Evolutionary conservation across 2,329 filamentous ascomycete species (phyloP).

Genomic region (Colletotrichum sp.): DNA sequence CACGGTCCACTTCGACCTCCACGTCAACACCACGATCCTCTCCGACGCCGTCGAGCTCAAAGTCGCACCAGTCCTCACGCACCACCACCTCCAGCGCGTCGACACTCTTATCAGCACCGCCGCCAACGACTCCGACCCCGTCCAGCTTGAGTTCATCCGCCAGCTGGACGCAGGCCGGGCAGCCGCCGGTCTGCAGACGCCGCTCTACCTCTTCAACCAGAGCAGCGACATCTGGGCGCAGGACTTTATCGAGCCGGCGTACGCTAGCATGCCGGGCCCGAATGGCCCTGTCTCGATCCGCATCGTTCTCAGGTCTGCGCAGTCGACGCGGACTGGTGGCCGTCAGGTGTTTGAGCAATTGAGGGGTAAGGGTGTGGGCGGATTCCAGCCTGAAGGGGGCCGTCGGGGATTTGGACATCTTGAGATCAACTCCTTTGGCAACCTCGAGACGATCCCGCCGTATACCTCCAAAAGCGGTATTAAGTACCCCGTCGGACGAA

Average conservation of each 20-base stretch:
- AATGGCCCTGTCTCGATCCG: conserved; percentile 33
- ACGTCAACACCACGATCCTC: conserved; percentile 17
- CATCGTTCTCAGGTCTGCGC: conserved; percentile 35
- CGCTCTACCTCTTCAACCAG: conserved; percentile 26
- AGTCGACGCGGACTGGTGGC: conserved; percentile 30
- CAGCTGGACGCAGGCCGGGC: conserved; percentile 19
- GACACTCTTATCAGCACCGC: conserved; percentile 29
- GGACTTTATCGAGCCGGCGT: conserved; percentile 43
- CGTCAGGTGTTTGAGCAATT: conserved; percentile 36
- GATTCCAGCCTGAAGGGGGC: conserved; percentile 29
- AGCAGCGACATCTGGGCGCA: conserved; percentile 40
- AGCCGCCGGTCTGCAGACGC: conserved; percentile 19
- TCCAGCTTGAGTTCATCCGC: conserved; percentile 23
- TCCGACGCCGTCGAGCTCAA: conserved; percentile 35
- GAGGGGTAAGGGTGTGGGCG: conserved; percentile 32
- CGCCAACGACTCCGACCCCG: neutral
- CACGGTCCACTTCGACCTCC: conserved; percentile 32
- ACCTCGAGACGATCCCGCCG: conserved; percentile 43
- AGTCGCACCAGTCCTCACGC: conserved; percentile 40
- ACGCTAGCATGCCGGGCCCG: conserved; percentile 41
- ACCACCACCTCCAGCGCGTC: conserved; percentile 38
- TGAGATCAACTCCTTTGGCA: conserved; percentile 34
- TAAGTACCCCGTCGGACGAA: neutral
- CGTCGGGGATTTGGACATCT: conserved; percentile 33
- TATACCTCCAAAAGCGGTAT: conserved; percentile 1